phyloP scores from a whole-genome alignment of 805 yeast genomes.

The Cyberlindnera amylophila region DNA sequence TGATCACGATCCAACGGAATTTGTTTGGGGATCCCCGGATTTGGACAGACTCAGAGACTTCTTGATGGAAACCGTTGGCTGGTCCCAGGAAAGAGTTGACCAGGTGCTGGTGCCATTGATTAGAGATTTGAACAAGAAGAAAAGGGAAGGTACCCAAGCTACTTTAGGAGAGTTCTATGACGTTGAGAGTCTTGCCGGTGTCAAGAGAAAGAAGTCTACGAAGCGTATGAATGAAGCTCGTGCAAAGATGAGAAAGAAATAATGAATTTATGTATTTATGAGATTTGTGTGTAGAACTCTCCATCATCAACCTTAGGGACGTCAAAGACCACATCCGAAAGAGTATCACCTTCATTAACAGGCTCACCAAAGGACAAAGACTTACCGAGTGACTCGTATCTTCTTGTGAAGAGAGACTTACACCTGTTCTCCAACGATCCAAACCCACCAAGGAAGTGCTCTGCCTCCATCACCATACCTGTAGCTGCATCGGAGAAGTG shows the following conservation, averaged over 20 bases:
- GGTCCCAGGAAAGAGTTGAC: constrained; percentile 75
- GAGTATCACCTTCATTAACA: too few species aligned
- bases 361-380: too few species aligned
- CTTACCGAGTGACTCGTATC: too few species aligned
- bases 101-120: constrained; percentile 84
- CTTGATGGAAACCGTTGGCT: constrained; percentile 67
- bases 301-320: too few species aligned
- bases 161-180: constrained; percentile 69
- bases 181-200: constrained; percentile 39
- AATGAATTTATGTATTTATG: neutral
- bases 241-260: constrained; percentile 14
- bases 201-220: constrained; percentile 45
- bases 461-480: too few species aligned
- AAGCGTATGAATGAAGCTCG: constrained; percentile 57
- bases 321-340: too few species aligned
- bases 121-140: constrained; percentile 66
- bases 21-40: constrained; percentile 90
- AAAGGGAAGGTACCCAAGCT: constrained; percentile 50
- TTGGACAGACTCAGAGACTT: constrained; percentile 72
- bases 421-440: too few species aligned
- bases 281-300: too few species aligned
- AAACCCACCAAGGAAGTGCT: too few species aligned
- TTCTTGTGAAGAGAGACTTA: too few species aligned
- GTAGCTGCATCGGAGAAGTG: too few species aligned
- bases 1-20: constrained; percentile 71